These are phyloP conservation scores for Dipodascopsis uninucleata DNA, from an alignment of 805 yeast genomes.

Conservation along the genomic window DNA sequence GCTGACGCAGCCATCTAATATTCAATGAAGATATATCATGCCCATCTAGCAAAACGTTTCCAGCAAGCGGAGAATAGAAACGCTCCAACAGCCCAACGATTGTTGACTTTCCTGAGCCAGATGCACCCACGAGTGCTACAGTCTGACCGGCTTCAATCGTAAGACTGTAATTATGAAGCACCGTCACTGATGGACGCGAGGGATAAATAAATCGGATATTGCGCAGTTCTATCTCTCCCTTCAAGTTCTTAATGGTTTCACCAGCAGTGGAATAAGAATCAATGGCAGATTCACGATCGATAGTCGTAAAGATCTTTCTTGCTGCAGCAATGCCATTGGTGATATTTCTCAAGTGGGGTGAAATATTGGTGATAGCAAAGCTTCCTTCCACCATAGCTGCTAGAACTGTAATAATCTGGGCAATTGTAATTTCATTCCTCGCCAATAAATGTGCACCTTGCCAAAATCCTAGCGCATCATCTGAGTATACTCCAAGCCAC, in stretches of 20 bases:
- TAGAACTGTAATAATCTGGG: constrained; percentile 38
- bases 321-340: constrained; percentile 41
- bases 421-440: constrained; percentile 37
- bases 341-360: constrained; percentile 40
- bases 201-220: constrained; percentile 34
- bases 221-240: constrained; percentile 41
- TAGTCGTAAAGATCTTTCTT: constrained; percentile 39
- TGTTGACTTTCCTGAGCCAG: constrained; percentile 48
- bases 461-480: constrained; percentile 44
- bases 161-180: constrained; percentile 31
- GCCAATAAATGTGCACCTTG: constrained; percentile 42
- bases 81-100: constrained; percentile 54
- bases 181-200: constrained; percentile 34
- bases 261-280: constrained; percentile 35
- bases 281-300: constrained; percentile 40
- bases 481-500: constrained; percentile 40
- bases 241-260: constrained; percentile 22
- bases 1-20: constrained; percentile 49
- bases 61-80: constrained; percentile 52
- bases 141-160: constrained; percentile 68
- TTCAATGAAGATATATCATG: constrained; percentile 47
- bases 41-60: constrained; percentile 47
- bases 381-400: constrained; percentile 28
- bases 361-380: constrained; percentile 36
- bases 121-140: constrained; percentile 88